Evolutionary conservation across 306 rosid species (phyloP), one percentile per base, ranked within the genome.

Genomic region (Glycine tomentella): DNA sequence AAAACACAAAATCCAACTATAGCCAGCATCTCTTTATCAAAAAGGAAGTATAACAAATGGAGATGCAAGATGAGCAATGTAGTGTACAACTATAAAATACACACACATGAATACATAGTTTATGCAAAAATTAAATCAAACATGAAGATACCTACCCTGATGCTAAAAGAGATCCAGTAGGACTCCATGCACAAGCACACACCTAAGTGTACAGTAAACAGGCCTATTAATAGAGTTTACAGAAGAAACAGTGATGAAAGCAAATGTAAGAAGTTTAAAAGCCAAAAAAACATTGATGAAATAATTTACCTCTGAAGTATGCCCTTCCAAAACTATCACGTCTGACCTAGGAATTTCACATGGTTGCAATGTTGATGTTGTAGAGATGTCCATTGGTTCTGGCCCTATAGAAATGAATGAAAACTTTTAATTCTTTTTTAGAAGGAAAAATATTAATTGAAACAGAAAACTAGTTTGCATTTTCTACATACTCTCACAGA

Each of bases 141-240:
- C 80, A 73, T 33, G 3, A 15, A 55, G 68, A 77, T 45, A 75
- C 94, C 55, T 69, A 95, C 99, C 99, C 99, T 1, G 99, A 93
- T 62, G 98, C 99, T 79, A 95, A 91, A 81, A 95, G 93, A 73
- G 97, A 91, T 69, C 97, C 95, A 36, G 93, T 69, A 77, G 99
- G 99, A 84, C 95, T 91, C 97, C 97, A 95, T 62, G 99, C 97
- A 85, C 99, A 93, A 84, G 98, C 92, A 86, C 95, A 95, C 48
- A 95, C 99, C 99, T 95, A 85, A 76, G 86, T 77, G 66, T 15
- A 55, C 31, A 55, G 76, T 64, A 86, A 76, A 58, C 17, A 85
- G n/a, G 79, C n/a, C 31, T 58, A 42, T 74, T 46, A 87, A 48
- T 57, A 40, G 55, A 25, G 57, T 46, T 48, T 31, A 52, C 64